phyloP scores from a whole-genome alignment of 2,329 filamentous ascomycete species.

The Ophiostoma piceae region DNA sequence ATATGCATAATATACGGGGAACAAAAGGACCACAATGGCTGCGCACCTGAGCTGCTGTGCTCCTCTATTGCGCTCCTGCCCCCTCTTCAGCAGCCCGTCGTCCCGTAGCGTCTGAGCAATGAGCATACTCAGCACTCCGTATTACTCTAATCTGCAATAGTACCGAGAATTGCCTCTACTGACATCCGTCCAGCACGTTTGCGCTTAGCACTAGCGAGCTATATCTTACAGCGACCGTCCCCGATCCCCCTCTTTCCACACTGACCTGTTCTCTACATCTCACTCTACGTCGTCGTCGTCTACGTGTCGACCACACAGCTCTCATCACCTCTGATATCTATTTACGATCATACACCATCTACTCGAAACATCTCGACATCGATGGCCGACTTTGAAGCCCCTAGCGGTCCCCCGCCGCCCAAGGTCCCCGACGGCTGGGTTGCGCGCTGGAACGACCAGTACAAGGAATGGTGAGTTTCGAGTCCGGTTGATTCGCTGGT shows the following conservation, averaged over 20 bases:
- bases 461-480: conserved; percentile 64
- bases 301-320: neutral
- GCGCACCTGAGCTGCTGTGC: no score
- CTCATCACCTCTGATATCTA: neutral
- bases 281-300: neutral
- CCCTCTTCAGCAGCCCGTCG: neutral
- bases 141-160: neutral
- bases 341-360: neutral
- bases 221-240: conserved; percentile 3
- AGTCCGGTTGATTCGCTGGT: conserved; percentile 16
- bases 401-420: conserved; percentile 52
- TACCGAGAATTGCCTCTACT: neutral
- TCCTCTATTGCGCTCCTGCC: neutral
- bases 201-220: neutral
- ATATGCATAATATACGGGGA: neutral
- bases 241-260: conserved; percentile 8
- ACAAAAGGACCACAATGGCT: neutral
- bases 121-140: neutral
- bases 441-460: conserved; percentile 78
- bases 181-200: conserved; percentile 3
- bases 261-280: neutral
- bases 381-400: conserved; percentile 51
- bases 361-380: neutral
- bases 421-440: conserved; percentile 75
- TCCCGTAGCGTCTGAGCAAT: neutral